Evolutionary conservation across 495 filamentous ascomycete species (phyloP).

Genomic region (Cercophora sp.): DNA sequence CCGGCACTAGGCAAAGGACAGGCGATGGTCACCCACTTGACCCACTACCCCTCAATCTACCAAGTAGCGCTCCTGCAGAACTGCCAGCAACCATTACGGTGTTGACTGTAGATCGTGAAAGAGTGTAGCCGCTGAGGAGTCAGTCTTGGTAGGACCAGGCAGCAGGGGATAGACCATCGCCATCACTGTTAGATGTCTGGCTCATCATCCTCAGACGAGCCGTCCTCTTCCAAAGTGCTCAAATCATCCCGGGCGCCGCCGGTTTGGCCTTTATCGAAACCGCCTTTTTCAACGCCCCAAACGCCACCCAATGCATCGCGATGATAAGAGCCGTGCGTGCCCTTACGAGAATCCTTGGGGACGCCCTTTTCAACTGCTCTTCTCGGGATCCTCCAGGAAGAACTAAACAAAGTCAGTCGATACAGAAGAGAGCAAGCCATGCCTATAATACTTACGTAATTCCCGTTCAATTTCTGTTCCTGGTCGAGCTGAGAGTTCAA

Average conservation of each 20-base stretch:
- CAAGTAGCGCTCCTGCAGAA: not conserved
- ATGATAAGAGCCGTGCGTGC: constrained; percentile 23
- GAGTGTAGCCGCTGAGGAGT: no score
- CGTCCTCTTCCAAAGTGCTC: constrained; percentile 31
- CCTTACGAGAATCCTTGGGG: constrained; percentile 35
- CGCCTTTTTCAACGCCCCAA: constrained; percentile 41
- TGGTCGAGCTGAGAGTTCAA: constrained; percentile 90
- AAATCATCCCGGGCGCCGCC: constrained; percentile 30
- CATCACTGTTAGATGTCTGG: constrained; percentile 38
- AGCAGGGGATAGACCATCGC: constrained; percentile 52
- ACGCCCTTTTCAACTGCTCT: constrained; percentile 60
- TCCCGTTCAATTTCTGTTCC: constrained; percentile 90
- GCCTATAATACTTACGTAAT: constrained; percentile 64
- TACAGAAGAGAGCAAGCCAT: constrained; percentile 14
- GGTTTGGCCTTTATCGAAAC: constrained; percentile 18
- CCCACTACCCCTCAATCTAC: constrained; percentile 48
- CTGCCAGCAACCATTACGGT: no score
- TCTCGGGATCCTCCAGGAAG: constrained; percentile 81
- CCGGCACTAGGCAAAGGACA: no score
- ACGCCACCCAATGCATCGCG: constrained; percentile 41
- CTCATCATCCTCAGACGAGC: constrained; percentile 40
- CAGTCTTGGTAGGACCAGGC: constrained; percentile 45
- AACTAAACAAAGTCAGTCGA: constrained; percentile 68
- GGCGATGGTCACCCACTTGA: constrained; percentile 36
- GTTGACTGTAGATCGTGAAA: no score